These are phyloP conservation scores for Colletotrichum sp. DNA, from an alignment of 2,329 filamentous ascomycete species.

Conservation along the genomic window DNA sequence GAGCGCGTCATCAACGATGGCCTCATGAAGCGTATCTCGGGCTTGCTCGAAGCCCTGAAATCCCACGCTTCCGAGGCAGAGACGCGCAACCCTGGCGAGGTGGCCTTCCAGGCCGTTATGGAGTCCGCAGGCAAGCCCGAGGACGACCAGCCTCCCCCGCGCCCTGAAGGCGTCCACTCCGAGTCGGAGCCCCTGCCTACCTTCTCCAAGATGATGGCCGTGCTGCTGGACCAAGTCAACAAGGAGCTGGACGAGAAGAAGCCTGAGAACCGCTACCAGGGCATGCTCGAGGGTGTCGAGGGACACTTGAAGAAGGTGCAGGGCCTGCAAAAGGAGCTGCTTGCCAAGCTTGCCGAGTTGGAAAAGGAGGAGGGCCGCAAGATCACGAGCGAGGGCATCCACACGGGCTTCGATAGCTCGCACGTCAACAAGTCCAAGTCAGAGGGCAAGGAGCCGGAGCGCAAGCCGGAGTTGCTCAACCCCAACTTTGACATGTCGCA, in stretches of 20 bases:
- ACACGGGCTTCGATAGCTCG: slow-evolving; percentile 90
- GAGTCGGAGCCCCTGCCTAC: slow-evolving; percentile 77
- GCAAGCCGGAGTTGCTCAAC: slow-evolving; percentile 78
- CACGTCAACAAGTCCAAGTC: slow-evolving; percentile 70
- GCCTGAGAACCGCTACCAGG: slow-evolving; percentile 67
- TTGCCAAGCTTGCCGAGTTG: slow-evolving; percentile 76
- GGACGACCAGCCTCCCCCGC: slow-evolving; percentile 75
- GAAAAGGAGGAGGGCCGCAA: slow-evolving; percentile 86
- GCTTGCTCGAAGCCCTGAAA: slow-evolving; percentile 76
- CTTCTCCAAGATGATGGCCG: slow-evolving; percentile 98
- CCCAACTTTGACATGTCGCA: slow-evolving; percentile 51
- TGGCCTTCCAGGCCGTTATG: slow-evolving; percentile 90
- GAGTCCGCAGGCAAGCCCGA: slow-evolving; percentile 76
- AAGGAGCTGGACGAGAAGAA: slow-evolving; percentile 80
- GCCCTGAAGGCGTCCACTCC: slow-evolving; percentile 80
- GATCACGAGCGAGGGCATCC: slow-evolving; percentile 91
- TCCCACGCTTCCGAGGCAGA: slow-evolving; percentile 73
- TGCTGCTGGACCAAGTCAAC: slow-evolving; percentile 93
- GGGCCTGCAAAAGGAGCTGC: slow-evolving; percentile 77
- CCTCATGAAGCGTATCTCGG: slow-evolving; percentile 82
- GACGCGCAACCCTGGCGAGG: slow-evolving; percentile 73
- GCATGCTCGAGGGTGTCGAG: slow-evolving; percentile 80
- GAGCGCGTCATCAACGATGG: slow-evolving; percentile 93
- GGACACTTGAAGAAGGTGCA: slow-evolving; percentile 80
- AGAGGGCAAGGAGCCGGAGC: slow-evolving; percentile 49